Evolutionary conservation across 1,284 basidiomycete genomes (phyloP), one percentile per base, ranked within the genome.

Genomic region (Ceratobasidium sp.): DNA sequence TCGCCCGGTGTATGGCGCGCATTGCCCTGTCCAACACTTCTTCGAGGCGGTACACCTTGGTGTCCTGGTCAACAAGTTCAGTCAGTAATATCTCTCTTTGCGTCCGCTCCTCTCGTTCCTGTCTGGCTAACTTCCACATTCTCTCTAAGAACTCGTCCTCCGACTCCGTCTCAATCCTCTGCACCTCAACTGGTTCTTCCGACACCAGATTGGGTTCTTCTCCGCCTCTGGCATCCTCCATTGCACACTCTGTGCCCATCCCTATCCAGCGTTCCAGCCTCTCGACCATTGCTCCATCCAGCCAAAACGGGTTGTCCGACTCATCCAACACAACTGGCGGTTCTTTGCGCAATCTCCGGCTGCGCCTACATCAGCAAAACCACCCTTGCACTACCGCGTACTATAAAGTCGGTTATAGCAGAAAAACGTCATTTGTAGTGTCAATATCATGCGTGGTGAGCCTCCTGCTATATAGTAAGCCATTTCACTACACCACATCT

Each of bases 71-170:
- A 9, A 9, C 16, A 23, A 8, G 57, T 2, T 41, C 18, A n/a
- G 28, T 59, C 57, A 39, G 32, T n/a, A 59, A 5, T 21, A 59
- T 41, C 32, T 41, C 6, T 10, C 36, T 39, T 28, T 16, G 36
- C 12, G 4, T 23, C 1, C 23, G 2, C 34, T 21, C 34, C 57
- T 59, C 34, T 16, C 53, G 30, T 30, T 55, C 26, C 26, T 32
- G 10, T 23, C 18, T 45, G 18, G 61, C 61, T 21, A 34, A 14
- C 5, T 28, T 3, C 61, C 61, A 64, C 46, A 64, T 32, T 14
- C 23, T 9, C 30, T 64, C 61, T 28, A 50, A 34, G 10, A 60
- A 60, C 26, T 41, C 58, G 9, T 60, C 41, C 9, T 60, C 58
- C 8, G 58, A 8, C 41, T 60, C 58, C 4, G 45, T 48, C 21